These are phyloP conservation scores for Candida vaughaniae DNA, from an alignment of 805 yeast genomes.

Conservation along the genomic window DNA sequence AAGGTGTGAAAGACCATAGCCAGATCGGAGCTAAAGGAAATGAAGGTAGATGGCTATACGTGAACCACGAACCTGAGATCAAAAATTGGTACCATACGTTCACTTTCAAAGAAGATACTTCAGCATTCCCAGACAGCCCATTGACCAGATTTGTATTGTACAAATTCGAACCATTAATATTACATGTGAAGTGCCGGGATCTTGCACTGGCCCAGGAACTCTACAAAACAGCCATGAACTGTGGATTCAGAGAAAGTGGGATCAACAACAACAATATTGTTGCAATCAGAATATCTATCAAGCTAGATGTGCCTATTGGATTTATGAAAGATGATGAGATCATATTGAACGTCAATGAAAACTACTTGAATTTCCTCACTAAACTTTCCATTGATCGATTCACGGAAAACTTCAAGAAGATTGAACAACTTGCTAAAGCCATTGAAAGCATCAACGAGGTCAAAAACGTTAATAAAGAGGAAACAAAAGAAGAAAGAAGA, in stretches of 20 bases:
- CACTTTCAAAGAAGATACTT: slow-evolving; percentile 18
- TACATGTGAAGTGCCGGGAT: slow-evolving; percentile 79
- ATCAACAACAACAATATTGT: slow-evolving; percentile 77
- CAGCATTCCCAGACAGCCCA: slow-evolving; percentile 6
- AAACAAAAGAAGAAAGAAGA: slow-evolving; percentile 59
- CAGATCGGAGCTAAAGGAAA: slow-evolving; percentile 81
- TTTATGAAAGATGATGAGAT: slow-evolving; percentile 33
- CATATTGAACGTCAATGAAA: slow-evolving; percentile 46
- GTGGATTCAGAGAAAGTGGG: slow-evolving; percentile 88
- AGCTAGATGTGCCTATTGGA: slow-evolving; percentile 78
- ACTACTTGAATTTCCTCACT: slow-evolving; percentile 53
- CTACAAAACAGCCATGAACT: slow-evolving; percentile 70
- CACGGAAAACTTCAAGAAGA: slow-evolving; percentile 59
- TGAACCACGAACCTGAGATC: slow-evolving; percentile 64
- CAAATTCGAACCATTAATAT: slow-evolving; percentile 82
- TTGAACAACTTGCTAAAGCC: slow-evolving; percentile 46
- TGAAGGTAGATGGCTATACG: slow-evolving; percentile 82
- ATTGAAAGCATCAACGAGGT: slow-evolving; percentile 31
- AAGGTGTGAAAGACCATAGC: slow-evolving; percentile 54
- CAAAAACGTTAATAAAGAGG: slow-evolving; percentile 19
- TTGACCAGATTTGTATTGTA: slow-evolving; percentile 58
- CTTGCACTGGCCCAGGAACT: slow-evolving; percentile 55
- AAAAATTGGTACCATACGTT: slow-evolving; percentile 46
- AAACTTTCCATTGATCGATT: slow-evolving; percentile 61
- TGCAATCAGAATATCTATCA: slow-evolving; percentile 73